Evolutionary conservation across 106 monocot species (phyloP), one percentile per base, ranked within the genome.

Genomic region (Dioscorea zingiberensis): DNA sequence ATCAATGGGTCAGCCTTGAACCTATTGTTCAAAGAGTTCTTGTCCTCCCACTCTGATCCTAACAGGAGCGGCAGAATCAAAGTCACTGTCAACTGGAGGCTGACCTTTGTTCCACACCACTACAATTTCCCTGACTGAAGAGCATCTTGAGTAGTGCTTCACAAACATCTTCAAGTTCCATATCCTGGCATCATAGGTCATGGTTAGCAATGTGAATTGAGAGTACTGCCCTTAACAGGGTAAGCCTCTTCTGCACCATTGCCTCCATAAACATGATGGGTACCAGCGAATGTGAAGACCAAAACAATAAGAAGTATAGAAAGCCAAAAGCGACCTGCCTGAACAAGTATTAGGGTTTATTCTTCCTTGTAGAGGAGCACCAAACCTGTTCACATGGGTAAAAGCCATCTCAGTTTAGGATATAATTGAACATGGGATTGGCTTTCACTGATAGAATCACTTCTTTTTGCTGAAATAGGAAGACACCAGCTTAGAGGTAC

Each of bases 141-240:
- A 61, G 63, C 94, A 94, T 47, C 76, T 80, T 3, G 94, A 94
- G 49, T 94, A 94, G 66, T 90, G 90, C 60, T 87, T 87, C 53
- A 90, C 73, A 68, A 73, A 91, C 82, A 80, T 87, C 69, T 90
- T 87, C 62, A 94, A 73, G 48, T 90, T 90, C 87, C 82, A 84
- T 15, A 87, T 38, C 19, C 87, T 54, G 7, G 87, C 84, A 60
- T 90, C 90, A 48, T 85, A 85, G 19, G 84, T 85, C 94, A 94
- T 85, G 16, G 94, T 91, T 45, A 91, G 47, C 56, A 90, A 49
- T 6, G 90, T 94, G 80, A 94, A 94, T 70, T 94, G 87, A 70
- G 94, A 94, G 63, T 80, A 91, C 24, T 82, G 82, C 1, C 85
- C 22, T 78, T 87, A 19, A 80, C 18, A 7, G 80, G 71, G 53